Conservation (phyloP, 495 filamentous ascomycete genomes). For the Bathelium albidoporum region DNA sequence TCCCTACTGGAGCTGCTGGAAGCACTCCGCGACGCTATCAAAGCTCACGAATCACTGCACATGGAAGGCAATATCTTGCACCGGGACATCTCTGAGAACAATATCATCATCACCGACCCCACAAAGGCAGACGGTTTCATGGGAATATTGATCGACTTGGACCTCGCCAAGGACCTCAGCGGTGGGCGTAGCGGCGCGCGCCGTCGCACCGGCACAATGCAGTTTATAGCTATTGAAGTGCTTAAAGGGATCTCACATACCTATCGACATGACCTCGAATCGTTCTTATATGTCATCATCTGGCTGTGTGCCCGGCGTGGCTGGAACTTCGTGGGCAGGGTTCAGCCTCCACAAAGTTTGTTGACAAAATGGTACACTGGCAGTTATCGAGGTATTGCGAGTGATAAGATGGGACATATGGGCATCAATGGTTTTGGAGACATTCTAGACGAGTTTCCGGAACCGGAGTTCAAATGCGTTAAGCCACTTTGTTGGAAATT, state of each 20-base stretch:
- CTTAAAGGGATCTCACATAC: conserved; percentile 26
- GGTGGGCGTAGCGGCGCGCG: conserved; percentile 12
- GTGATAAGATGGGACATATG: not conserved
- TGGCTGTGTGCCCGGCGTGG: no score
- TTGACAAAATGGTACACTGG: not conserved
- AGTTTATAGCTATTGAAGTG: conserved; percentile 33
- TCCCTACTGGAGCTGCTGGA: not conserved
- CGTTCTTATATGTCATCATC: conserved; percentile 34
- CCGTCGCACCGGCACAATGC: conserved; percentile 8
- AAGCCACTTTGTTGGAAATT: conserved; percentile 21
- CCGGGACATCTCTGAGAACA: conserved; percentile 33
- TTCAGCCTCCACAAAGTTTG: not conserved
- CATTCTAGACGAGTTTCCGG: not conserved
- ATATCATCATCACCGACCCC: conserved; percentile 30
- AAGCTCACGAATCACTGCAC: conserved; percentile 28
- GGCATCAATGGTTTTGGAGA: not conserved
- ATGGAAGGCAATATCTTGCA: conserved; percentile 31
- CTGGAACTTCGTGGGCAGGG: not conserved
- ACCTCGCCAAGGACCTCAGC: conserved; percentile 22
- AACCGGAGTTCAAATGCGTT: not conserved
- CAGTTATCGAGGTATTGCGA: not conserved
- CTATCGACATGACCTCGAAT: conserved; percentile 34
- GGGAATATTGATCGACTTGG: conserved; percentile 32
- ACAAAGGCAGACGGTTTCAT: conserved; percentile 12
- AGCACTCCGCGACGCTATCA: conserved; percentile 17